Conservation (phyloP, 345 rosid species). For the Gynandropsis gynandra region DNA sequence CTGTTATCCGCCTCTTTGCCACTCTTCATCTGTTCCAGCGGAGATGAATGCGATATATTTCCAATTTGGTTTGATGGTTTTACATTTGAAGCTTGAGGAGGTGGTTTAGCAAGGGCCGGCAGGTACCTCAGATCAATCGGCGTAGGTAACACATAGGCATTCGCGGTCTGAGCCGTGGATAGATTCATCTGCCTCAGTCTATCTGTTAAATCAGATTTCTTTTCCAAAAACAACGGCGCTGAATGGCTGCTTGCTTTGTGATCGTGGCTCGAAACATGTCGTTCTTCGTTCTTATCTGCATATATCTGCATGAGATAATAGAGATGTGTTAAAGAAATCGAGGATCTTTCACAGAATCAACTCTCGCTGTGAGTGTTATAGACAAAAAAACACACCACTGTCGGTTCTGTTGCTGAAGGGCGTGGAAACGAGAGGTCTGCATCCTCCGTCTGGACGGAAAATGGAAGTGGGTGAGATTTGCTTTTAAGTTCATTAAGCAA, state of each 20-base stretch:
- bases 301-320: slow-evolving; percentile 19
- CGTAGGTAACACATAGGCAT: slow-evolving; percentile 72
- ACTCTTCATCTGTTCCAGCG: slow-evolving; percentile 66
- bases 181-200: slow-evolving; percentile 45
- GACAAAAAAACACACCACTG: slow-evolving; percentile 43
- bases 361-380: slow-evolving; percentile 1
- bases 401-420: slow-evolving; percentile 37
- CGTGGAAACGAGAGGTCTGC: slow-evolving; percentile 43
- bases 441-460: slow-evolving; percentile 53
- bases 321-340: no score
- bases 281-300: slow-evolving; percentile 15
- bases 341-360: not conserved
- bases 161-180: slow-evolving; percentile 30
- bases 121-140: slow-evolving; percentile 50
- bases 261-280: slow-evolving; percentile 13
- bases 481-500: not conserved
- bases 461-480: slow-evolving; percentile 8
- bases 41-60: slow-evolving; percentile 59
- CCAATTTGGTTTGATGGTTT: slow-evolving; percentile 34
- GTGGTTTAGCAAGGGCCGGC: slow-evolving; percentile 38
- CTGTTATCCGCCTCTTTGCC: slow-evolving; percentile 28
- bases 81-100: slow-evolving; percentile 26
- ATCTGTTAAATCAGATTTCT: slow-evolving; percentile 50
- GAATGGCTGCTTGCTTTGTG: slow-evolving; percentile 62
- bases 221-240: slow-evolving; percentile 69